Base-by-base conservation (phyloP, 2,329 filamentous ascomycete species). In the Periglandula ipomoeae region DNA sequence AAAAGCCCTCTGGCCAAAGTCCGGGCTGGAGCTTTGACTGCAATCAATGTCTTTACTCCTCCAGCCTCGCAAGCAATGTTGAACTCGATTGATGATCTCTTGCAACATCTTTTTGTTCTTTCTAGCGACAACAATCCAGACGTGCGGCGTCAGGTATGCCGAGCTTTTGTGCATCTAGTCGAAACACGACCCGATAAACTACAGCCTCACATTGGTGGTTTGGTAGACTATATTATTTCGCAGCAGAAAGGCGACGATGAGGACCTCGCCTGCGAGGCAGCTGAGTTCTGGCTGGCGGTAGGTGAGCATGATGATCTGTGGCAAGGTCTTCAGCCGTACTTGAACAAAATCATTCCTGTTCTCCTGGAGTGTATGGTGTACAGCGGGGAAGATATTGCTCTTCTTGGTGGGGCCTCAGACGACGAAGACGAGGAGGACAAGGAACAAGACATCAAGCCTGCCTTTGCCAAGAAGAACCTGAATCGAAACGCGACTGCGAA, bases 331-430 rank as follows among this genome's bases (percentile, higher is more conserved):
- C 82, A 78, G 8, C 89, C 89, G 0, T 87, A 87, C 61, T 79
- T 97, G 49, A 69, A 78, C 55, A 87, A 87, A 64, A 91, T 97
- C 54, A 85, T 98, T 26, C 93, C 93, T 0, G 86, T 96, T 1
- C 72, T 98, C 46, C 77, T 98, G 7, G 82, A 93, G 56, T 94
- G 88, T 63, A 98, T 98, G 91, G 82, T 97, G 1, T 98, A 97
- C 65, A 87, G 86, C 59, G 88, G 93, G 54, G 93, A 98, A 57
- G 93, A 97, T 56, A 93, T 95, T 57, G 77, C 87, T 30, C 75
- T 89, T 45, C 73, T 97, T 7, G 89, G 90, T 53, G 86, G 83
- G 9, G 89, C 89, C 53, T 87, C 85, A 19, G 85, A 91, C 56
- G 90, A 97, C 63, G 93, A 93, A 39, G 89, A 97, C 15, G 78